Evolutionary conservation across 2,329 filamentous ascomycete genomes (phyloP).

Genomic region (Epicoccum nigrum): DNA sequence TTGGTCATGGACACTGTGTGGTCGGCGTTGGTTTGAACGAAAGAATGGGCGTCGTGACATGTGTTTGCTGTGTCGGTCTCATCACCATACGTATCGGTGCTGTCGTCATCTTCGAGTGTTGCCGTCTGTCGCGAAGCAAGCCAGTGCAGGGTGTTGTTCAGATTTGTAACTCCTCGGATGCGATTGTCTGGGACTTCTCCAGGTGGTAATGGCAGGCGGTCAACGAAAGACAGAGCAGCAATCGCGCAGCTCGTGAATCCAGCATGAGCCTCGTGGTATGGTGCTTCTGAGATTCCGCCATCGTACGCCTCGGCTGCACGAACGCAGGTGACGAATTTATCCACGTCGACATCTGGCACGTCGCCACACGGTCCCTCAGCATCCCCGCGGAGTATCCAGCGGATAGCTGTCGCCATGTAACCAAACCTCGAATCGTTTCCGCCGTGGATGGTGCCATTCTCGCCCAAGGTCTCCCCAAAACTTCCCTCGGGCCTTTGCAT

Average conservation of each 20-base stretch:
- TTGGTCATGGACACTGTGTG: slow-evolving; percentile 34
- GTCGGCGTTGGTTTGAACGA: slow-evolving; percentile 42
- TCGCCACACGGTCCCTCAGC: slow-evolving; percentile 60
- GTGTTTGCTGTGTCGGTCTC: slow-evolving; percentile 49
- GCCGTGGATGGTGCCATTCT: slow-evolving; percentile 68
- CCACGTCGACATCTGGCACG: slow-evolving; percentile 76
- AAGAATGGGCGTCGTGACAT: slow-evolving; percentile 49
- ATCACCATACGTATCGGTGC: slow-evolving; percentile 45
- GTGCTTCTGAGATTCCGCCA: slow-evolving; percentile 79
- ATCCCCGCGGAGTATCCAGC: slow-evolving; percentile 77
- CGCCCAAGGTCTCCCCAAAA: slow-evolving; percentile 81
- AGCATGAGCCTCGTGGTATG: slow-evolving; percentile 82
- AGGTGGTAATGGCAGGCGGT: slow-evolving; percentile 56
- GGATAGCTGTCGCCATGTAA: slow-evolving; percentile 79
- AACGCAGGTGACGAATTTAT: slow-evolving; percentile 73
- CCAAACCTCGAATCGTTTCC: slow-evolving; percentile 87
- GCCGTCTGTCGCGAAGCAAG: slow-evolving; percentile 55
- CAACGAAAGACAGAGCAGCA: slow-evolving; percentile 76
- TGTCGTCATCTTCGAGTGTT: slow-evolving; percentile 52
- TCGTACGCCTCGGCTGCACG: slow-evolving; percentile 75
- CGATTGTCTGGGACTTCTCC: slow-evolving; percentile 33
- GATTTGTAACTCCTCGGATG: slow-evolving; percentile 46
- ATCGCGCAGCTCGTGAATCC: slow-evolving; percentile 92
- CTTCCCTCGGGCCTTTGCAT: slow-evolving; percentile 86
- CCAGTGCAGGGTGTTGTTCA: slow-evolving; percentile 52